phyloP scores from a whole-genome alignment of 2,329 filamentous ascomycete species.

The Pleurostoma richardsiae region DNA sequence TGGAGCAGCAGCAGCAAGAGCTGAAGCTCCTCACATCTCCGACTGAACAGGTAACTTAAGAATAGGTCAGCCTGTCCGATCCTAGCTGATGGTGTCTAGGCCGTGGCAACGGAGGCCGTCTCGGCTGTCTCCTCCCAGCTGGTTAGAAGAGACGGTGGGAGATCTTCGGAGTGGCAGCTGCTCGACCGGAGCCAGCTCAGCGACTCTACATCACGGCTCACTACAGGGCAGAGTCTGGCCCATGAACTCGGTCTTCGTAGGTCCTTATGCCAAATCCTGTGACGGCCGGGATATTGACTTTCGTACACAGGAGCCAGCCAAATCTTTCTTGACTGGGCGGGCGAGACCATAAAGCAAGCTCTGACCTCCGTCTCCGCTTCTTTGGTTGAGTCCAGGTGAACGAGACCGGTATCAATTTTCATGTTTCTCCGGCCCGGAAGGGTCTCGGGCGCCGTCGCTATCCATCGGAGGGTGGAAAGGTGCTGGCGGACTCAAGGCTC shows the following conservation, averaged over 20 bases:
- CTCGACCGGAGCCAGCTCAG: not conserved
- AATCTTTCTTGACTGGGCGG: slow-evolving; percentile 8
- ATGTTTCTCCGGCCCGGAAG: too few relatives aligned
- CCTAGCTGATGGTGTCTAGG: not conserved
- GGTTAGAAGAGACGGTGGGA: not conserved
- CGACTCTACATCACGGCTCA: not conserved
- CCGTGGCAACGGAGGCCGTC: not conserved
- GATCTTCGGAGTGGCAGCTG: not conserved
- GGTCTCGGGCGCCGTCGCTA: too few relatives aligned
- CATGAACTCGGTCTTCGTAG: slow-evolving; percentile 3
- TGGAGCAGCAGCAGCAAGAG: slow-evolving; percentile 4
- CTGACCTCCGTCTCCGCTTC: slow-evolving; percentile 1
- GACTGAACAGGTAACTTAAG: not conserved
- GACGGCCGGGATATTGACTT: slow-evolving; percentile 3
- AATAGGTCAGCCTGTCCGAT: not conserved
- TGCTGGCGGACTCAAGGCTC: too few relatives aligned
- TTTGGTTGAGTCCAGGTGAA: not conserved
- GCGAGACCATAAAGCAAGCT: slow-evolving; percentile 7
- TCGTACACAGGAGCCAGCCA: slow-evolving; percentile 4
- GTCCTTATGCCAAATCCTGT: not conserved
- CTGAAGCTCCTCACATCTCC: not conserved
- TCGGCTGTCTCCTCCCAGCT: not conserved
- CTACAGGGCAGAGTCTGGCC: not conserved
- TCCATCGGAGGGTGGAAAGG: too few relatives aligned
- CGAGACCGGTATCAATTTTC: too few relatives aligned